Percentiles rank a stretch among this genome's conserved stretches.
Evolutionary conservation across 495 filamentous ascomycete species (phyloP).

Genomic region (Daldinia loculata): DNA sequence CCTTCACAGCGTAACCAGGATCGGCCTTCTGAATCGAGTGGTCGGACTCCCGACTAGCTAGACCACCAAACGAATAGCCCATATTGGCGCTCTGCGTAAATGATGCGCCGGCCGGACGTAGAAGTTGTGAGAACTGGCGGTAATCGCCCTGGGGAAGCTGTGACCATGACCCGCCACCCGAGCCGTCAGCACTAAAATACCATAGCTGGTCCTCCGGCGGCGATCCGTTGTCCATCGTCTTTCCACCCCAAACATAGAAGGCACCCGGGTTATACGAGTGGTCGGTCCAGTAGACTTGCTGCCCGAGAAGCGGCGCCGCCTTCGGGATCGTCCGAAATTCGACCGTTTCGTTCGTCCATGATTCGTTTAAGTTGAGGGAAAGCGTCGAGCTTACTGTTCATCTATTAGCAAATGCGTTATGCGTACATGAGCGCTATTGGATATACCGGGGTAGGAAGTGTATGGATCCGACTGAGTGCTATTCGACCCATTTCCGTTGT

Average conservation of each 20-base stretch:
- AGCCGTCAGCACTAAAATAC: conserved; percentile 48
- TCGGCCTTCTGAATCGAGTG: conserved; percentile 28
- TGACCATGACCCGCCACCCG: conserved; percentile 50
- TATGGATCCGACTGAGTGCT: conserved; percentile 25
- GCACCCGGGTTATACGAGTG: conserved; percentile 20
- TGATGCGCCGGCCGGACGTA: conserved; percentile 32
- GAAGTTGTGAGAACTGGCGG: conserved; percentile 34
- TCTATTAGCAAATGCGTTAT: conserved; percentile 15
- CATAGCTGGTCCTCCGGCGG: conserved; percentile 41
- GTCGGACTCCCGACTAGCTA: conserved; percentile 41
- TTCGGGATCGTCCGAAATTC: conserved; percentile 43
- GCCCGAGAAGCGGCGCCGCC: conserved; percentile 27
- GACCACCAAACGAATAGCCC: conserved; percentile 47
- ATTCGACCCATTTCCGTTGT: conserved; percentile 30
- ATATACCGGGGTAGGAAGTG: conserved; percentile 33
- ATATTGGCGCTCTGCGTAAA: conserved; percentile 30
- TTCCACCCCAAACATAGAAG: conserved; percentile 53
- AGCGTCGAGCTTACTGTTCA: conserved; percentile 46
- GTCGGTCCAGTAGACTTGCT: conserved; percentile 47
- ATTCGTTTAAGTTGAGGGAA: conserved; percentile 49
- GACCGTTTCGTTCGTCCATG: conserved; percentile 48
- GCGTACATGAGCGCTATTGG: not conserved
- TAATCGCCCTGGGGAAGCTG: conserved; percentile 40
- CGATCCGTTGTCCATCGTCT: conserved; percentile 17
- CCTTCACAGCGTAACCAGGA: conserved; percentile 41